Evolutionary conservation across 345 rosid species (phyloP), one percentile per base, ranked within the genome.

Genomic region (Pugionium dolabratum): DNA sequence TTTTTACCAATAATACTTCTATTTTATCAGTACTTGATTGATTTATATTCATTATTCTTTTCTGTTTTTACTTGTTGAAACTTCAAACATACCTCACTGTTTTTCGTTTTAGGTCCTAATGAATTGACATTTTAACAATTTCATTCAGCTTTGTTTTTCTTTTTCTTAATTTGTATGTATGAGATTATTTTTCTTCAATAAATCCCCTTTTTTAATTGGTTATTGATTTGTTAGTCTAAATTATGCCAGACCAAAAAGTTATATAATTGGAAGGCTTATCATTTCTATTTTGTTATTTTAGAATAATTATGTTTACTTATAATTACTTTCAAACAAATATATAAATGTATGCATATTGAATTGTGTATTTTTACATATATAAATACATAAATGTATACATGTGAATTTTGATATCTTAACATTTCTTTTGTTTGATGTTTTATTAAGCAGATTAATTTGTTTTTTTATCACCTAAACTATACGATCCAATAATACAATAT

Each of bases 61-160:
- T 58, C 76, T 65, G 71, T 59, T 66, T 72, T 72, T 43, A 33
- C 54, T 58, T 58, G 76, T 72, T 65, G 76, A 72, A 64, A 64
- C 55, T 72, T 72, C 66, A 3, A 72, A 65, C 65, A 50, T 34
- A 49, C 71, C 54, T 58, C 25, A 34, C 71, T 64, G 25, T 72
- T 9, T 57, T 64, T 71, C 64, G 48, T 52, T 5, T 34, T 55
- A 54, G 69, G 51, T 46, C 64, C 59, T 59, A 40, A 42, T 50
- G 66, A 72, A 58, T 50, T 29, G 66, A 72, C 70, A 71, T 48
- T 44, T 35, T 62, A 31, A 48, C 27, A 18, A 3, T 64, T 64
- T 6, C 5, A 42, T 65, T 52, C 25, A 41, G 32, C 42, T 42
- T 18, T 52, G 1, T 9, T 27, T 9, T 11, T n/a, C 6, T 37